phyloP scores from a whole-genome alignment of 169 alveolate species.

The Amoebophrya sp. region DNA sequence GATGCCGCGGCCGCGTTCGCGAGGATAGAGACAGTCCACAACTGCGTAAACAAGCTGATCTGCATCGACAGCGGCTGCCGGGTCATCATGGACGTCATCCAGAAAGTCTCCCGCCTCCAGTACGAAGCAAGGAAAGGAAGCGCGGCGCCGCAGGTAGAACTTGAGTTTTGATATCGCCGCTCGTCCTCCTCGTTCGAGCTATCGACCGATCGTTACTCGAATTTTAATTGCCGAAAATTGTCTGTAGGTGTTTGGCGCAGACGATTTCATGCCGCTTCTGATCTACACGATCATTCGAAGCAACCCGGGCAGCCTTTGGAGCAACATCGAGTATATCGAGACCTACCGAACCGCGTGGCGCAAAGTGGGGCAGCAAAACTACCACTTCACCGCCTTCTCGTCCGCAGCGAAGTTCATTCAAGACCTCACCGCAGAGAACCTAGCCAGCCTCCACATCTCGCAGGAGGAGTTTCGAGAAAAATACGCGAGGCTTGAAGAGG shows the following conservation, averaged over 20 bases:
- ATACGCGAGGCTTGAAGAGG: too few species aligned
- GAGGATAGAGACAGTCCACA: background rate
- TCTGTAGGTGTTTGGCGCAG: background rate
- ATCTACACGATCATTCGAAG: background rate
- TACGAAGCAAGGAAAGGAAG: background rate
- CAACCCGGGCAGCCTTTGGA: background rate
- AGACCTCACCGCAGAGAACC: background rate
- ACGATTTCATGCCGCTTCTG: background rate
- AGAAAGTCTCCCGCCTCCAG: background rate
- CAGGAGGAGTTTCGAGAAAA: too few species aligned
- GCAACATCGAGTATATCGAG: background rate
- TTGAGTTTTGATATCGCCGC: background rate
- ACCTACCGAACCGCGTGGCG: background rate
- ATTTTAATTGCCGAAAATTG: too few species aligned
- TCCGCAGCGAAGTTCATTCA: background rate
- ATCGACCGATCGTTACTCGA: background rate
- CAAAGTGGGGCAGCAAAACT: background rate
- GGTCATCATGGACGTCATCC: background rate
- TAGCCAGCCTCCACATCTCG: background rate
- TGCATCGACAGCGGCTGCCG: background rate
- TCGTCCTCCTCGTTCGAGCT: background rate
- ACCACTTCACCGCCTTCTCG: too few species aligned
- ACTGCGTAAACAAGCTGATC: background rate
- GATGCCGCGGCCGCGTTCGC: background rate
- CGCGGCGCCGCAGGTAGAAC: background rate